phyloP scores from a whole-genome alignment of 2,329 filamentous ascomycete species.

The Fusarium sp. region DNA sequence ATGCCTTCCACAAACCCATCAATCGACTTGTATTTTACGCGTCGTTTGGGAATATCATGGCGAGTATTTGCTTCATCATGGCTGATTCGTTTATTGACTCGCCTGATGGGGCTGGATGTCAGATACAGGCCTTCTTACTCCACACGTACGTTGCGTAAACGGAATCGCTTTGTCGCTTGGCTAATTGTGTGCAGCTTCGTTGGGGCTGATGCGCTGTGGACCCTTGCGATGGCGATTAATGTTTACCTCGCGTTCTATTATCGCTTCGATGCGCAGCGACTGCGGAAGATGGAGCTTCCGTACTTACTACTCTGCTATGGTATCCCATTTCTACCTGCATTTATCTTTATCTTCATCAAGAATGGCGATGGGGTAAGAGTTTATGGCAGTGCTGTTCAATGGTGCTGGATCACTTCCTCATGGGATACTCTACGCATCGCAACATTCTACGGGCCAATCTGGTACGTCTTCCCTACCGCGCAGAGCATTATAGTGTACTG shows the following conservation, averaged over 20 bases:
- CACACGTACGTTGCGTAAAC: no score
- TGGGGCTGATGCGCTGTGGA: conserved; percentile 10
- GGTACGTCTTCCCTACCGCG: neutral
- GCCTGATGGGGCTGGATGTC: neutral
- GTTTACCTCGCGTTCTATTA: conserved; percentile 12
- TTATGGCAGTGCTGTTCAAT: neutral
- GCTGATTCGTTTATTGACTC: conserved; percentile 3
- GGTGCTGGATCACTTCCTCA: neutral
- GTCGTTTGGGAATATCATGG: conserved; percentile 12
- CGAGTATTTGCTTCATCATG: conserved; percentile 17
- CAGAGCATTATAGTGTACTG: rapidly evolving
- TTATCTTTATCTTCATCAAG: neutral
- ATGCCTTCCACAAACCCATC: neutral
- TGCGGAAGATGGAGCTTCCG: neutral
- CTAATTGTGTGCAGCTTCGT: neutral
- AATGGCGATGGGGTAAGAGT: neutral
- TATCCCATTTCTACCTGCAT: neutral
- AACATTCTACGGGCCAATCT: conserved; percentile 7
- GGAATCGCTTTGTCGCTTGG: no score
- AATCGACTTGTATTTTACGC: conserved; percentile 2
- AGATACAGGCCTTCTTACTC: neutral
- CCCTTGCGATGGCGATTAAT: conserved; percentile 14
- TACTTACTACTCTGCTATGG: neutral
- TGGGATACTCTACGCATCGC: conserved; percentile 6
- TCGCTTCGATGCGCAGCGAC: conserved; percentile 1